These are phyloP conservation scores for Xanthoconium purpureum DNA, from an alignment of 768 basidiomycete genomes.

Conservation along the genomic window DNA sequence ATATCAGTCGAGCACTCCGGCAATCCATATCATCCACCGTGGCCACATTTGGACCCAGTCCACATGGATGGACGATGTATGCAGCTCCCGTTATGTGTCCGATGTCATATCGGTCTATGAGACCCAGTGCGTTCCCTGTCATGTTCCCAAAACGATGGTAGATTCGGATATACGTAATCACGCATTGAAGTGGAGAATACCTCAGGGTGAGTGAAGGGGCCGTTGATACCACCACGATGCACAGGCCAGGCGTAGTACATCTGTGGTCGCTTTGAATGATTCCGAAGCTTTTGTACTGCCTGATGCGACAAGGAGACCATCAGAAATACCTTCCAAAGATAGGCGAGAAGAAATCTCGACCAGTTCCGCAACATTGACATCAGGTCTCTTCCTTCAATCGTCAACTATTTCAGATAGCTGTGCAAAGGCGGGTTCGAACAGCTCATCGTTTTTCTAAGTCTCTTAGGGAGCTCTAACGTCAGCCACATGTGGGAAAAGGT, in stretches of 20 bases:
- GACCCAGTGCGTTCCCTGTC: background rate
- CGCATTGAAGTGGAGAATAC: background rate
- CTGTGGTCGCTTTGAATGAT: background rate
- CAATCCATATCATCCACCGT: too few species aligned
- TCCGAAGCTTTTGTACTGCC: background rate
- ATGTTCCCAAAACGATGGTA: too few species aligned
- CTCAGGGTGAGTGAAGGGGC: background rate
- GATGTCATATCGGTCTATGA: background rate
- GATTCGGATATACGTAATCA: too few species aligned
- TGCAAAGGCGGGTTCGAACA: background rate
- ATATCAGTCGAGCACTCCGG: too few species aligned
- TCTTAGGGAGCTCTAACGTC: background rate
- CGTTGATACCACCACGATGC: background rate
- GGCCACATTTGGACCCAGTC: too few species aligned
- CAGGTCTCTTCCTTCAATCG: background rate
- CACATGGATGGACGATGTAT: constrained; percentile 2
- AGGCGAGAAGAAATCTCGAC: too few species aligned
- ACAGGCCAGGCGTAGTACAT: constrained; percentile 9
- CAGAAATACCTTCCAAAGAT: background rate
- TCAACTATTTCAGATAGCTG: background rate
- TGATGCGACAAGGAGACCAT: background rate
- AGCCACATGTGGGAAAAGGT: background rate
- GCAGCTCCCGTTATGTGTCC: background rate
- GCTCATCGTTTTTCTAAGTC: background rate
- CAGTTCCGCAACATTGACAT: background rate